A percentile compares a stretch with the other conserved stretches of the same genome.
These are phyloP conservation scores for Podospora australis DNA, from an alignment of 495 filamentous ascomycete genomes.

Conservation along the genomic window DNA sequence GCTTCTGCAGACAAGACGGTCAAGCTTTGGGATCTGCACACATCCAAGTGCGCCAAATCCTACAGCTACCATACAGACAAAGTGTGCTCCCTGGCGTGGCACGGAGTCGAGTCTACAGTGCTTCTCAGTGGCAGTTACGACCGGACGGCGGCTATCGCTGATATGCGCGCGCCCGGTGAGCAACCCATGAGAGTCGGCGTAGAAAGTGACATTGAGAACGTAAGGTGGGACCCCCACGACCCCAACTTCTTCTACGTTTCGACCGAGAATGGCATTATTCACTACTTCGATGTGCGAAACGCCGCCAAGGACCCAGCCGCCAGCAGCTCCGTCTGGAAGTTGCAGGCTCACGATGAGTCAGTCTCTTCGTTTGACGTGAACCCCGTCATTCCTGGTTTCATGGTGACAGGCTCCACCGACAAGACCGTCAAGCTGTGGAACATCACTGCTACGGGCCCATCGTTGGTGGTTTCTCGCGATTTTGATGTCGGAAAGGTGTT, in stretches of 20 bases:
- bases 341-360: slow-evolving; percentile 91
- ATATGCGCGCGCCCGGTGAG: slow-evolving; percentile 85
- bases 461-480: slow-evolving; percentile 86
- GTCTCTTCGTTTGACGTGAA: slow-evolving; percentile 96
- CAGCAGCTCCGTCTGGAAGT: slow-evolving; percentile 81
- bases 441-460: slow-evolving; percentile 66
- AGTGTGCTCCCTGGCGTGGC: slow-evolving; percentile 92
- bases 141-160: slow-evolving; percentile 79
- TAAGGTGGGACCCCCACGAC: slow-evolving; percentile 90
- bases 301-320: slow-evolving; percentile 58
- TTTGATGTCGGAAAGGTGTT: slow-evolving; percentile 94
- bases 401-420: slow-evolving; percentile 88
- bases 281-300: slow-evolving; percentile 76
- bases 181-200: slow-evolving; percentile 78
- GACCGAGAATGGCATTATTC: slow-evolving; percentile 83
- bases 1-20: slow-evolving; percentile 93
- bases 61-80: slow-evolving; percentile 92
- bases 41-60: slow-evolving; percentile 84
- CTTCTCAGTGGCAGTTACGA: slow-evolving; percentile 92
- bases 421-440: slow-evolving; percentile 97
- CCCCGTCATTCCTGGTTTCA: slow-evolving; percentile 76
- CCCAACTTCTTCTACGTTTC: slow-evolving; percentile 89
- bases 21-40: slow-evolving; percentile 96
- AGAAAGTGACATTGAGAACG: slow-evolving; percentile 87
- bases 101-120: slow-evolving; percentile 76